Percentiles rank a stretch among this genome's conserved stretches.
phyloP scores from a whole-genome alignment of 1,284 basidiomycete species.

The Xerocomus nothofagi region DNA sequence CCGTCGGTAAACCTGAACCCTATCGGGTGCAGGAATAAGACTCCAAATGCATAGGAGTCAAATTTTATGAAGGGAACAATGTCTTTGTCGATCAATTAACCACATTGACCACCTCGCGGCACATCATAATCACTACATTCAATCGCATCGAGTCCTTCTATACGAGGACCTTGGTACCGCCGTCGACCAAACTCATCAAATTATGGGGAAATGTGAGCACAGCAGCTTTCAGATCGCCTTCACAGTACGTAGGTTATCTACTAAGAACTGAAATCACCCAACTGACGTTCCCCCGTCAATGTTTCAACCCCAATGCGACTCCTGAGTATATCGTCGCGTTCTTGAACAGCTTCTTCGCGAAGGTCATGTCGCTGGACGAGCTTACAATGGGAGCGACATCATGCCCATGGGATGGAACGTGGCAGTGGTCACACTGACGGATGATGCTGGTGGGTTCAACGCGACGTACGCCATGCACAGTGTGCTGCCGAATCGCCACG shows the following conservation, averaged over 20 bases:
- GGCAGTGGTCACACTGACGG: slow-evolving; percentile 14
- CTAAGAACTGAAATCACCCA: neutral
- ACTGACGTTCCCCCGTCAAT: neutral
- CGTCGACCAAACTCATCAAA: slow-evolving; percentile 28
- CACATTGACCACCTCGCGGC: slow-evolving; percentile 6
- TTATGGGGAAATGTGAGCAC: slow-evolving; percentile 43
- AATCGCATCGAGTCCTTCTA: slow-evolving; percentile 2
- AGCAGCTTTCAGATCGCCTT: neutral
- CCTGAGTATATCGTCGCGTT: slow-evolving; percentile 24
- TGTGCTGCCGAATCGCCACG: slow-evolving; percentile 21
- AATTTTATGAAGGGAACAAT: slow-evolving; percentile 40
- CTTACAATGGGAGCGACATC: slow-evolving; percentile 12
- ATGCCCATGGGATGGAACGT: slow-evolving; percentile 20
- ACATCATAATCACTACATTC: slow-evolving; percentile 9
- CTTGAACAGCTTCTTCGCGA: slow-evolving; percentile 21
- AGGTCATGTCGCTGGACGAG: slow-evolving; percentile 13
- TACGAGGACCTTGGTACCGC: slow-evolving; percentile 10
- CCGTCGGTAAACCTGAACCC: too few species aligned
- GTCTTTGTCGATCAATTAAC: slow-evolving; percentile 36
- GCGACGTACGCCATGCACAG: slow-evolving; percentile 17
- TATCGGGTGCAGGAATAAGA: too few species aligned
- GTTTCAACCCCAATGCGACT: slow-evolving; percentile 7
- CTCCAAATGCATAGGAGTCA: too few species aligned
- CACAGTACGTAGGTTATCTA: neutral
- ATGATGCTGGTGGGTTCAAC: slow-evolving; percentile 32